These are phyloP conservation scores for Colletotrichum echinochloae DNA, from an alignment of 2,329 filamentous ascomycete genomes.

Conservation along the genomic window DNA sequence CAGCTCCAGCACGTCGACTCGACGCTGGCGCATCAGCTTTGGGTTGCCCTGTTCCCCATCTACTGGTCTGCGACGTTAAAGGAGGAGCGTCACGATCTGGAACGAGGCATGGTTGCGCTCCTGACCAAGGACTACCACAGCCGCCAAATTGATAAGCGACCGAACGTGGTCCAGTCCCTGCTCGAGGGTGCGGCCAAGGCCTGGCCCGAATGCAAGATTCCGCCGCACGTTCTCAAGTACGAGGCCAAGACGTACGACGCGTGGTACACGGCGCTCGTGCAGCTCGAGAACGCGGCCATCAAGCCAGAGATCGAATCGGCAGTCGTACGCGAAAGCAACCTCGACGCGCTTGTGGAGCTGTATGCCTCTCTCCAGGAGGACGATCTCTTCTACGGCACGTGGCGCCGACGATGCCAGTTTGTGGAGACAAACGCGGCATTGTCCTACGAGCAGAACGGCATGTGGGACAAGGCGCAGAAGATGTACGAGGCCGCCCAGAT, in stretches of 20 bases:
- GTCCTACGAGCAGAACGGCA: conserved; percentile 98
- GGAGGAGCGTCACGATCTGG: conserved; percentile 90
- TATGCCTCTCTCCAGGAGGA: conserved; percentile 94
- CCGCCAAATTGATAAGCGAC: conserved; percentile 92
- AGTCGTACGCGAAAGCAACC: conserved; percentile 89
- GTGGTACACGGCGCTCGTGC: conserved; percentile 94
- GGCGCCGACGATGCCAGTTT: conserved; percentile 94
- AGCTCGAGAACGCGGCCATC: conserved; percentile 90
- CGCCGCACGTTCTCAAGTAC: conserved; percentile 96
- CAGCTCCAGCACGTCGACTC: conserved; percentile 93
- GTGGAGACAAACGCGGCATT: conserved; percentile 97
- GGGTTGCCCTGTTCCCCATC: conserved; percentile 91
- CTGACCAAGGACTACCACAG: conserved; percentile 96
- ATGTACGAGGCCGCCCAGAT: conserved; percentile 98
- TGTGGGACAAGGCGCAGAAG: conserved; percentile 99
- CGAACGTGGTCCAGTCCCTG: conserved; percentile 94
- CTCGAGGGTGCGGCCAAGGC: conserved; percentile 88
- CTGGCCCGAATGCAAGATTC: conserved; percentile 89
- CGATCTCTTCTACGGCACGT: conserved; percentile 97
- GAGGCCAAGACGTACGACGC: conserved; percentile 93
- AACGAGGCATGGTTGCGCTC: conserved; percentile 89
- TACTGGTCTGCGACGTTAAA: conserved; percentile 90
- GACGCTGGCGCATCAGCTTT: conserved; percentile 86
- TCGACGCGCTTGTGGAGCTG: conserved; percentile 94
- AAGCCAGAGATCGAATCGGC: conserved; percentile 86